Conservation (phyloP, 768 basidiomycete species). For the Mycena polygramma region DNA sequence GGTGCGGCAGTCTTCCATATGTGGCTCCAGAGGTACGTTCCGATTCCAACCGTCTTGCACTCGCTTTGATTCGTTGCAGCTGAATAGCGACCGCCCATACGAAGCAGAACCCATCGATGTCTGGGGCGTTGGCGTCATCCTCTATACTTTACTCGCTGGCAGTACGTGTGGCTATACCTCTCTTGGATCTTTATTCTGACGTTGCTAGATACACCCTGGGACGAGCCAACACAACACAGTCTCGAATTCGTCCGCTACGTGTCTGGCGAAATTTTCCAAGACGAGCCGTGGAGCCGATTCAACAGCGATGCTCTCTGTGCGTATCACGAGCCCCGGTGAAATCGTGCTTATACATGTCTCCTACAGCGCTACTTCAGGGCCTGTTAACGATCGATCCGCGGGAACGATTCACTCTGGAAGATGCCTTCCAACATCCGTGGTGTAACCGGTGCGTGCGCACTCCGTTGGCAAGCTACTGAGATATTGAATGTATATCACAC, state of each 20-base stretch:
- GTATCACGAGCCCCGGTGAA: constrained; percentile 41
- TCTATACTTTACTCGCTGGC: constrained; percentile 91
- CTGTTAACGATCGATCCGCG: constrained; percentile 81
- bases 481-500: not conserved
- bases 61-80: constrained; percentile 53
- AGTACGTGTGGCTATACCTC: constrained; percentile 66
- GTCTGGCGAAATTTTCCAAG: constrained; percentile 77
- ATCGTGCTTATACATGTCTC: constrained; percentile 38
- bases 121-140: constrained; percentile 96
- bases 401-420: constrained; percentile 73
- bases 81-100: constrained; percentile 78
- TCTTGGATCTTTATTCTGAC: constrained; percentile 5
- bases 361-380: constrained; percentile 78
- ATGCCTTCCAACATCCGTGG: constrained; percentile 75
- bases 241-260: constrained; percentile 86
- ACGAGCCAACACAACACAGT: constrained; percentile 86
- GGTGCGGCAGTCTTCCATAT: constrained; percentile 95
- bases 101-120: constrained; percentile 94
- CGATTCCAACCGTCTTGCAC: not conserved
- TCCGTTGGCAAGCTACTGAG: not conserved
- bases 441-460: constrained; percentile 64
- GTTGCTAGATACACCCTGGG: constrained; percentile 95
- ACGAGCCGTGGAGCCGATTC: constrained; percentile 86
- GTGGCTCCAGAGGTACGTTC: constrained; percentile 89
- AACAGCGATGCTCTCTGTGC: constrained; percentile 70